These are phyloP conservation scores for Colletotrichum godetiae DNA, from an alignment of 2,329 filamentous ascomycete genomes.

Conservation along the genomic window DNA sequence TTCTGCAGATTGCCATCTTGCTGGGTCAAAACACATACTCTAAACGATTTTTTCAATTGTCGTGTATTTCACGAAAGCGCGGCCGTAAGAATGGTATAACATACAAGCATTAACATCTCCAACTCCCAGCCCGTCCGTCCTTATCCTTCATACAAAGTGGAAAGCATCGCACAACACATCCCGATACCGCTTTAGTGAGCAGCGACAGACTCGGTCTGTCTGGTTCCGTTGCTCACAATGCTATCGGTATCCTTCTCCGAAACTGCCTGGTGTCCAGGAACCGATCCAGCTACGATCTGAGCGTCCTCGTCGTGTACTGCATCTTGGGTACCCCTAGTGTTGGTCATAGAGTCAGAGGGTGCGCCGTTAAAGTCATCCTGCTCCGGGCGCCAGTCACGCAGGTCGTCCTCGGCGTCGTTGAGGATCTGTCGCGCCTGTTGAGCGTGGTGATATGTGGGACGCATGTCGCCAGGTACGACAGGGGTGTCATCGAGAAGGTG, in stretches of 20 bases:
- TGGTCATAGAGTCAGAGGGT: slow-evolving; percentile 10
- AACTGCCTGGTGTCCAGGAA: not conserved
- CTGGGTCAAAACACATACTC: no score
- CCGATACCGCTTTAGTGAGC: not conserved
- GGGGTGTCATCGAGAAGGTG: slow-evolving; percentile 90
- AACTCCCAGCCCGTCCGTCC: not conserved
- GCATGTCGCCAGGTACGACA: slow-evolving; percentile 85
- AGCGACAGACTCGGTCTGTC: slow-evolving; percentile 13
- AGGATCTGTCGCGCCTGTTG: slow-evolving; percentile 84
- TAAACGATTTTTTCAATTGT: not conserved
- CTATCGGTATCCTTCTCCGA: not conserved
- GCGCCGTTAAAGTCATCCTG: slow-evolving; percentile 43
- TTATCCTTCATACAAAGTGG: not conserved
- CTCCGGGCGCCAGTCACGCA: slow-evolving; percentile 77
- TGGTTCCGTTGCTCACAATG: slow-evolving; percentile 6
- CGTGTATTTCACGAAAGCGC: slow-evolving; percentile 13
- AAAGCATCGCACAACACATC: not conserved
- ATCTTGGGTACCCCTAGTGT: slow-evolving; percentile 17
- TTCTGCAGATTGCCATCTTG: no score
- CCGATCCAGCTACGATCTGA: slow-evolving; percentile 16
- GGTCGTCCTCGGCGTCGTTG: slow-evolving; percentile 91
- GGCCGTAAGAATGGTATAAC: slow-evolving; percentile 26
- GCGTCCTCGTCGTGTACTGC: slow-evolving; percentile 26
- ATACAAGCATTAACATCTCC: not conserved
- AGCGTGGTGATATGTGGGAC: slow-evolving; percentile 73